Conservation (phyloP, 192 early-diverging fungal species). For the Phycomyces blakesleeanus region DNA sequence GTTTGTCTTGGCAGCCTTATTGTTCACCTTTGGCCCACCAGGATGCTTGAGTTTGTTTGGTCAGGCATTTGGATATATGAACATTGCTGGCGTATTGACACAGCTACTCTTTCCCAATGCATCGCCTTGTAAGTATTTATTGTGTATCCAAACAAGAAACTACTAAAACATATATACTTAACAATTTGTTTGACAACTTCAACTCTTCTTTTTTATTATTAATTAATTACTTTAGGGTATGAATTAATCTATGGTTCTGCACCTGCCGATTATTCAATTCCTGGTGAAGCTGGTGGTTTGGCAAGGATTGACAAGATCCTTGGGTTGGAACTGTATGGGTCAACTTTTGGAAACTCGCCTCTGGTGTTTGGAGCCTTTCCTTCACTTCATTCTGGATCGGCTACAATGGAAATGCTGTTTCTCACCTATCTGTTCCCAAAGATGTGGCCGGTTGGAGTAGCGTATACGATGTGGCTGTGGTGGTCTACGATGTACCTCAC, state of each 20-base stretch:
- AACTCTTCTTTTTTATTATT: too few species aligned
- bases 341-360: slow-evolving; percentile 61
- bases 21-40: slow-evolving; percentile 47
- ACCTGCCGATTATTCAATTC: slow-evolving; percentile 60
- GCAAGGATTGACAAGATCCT: slow-evolving; percentile 63
- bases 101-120: slow-evolving; percentile 62
- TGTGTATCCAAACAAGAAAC: background rate
- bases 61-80: slow-evolving; percentile 61
- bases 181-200: background rate
- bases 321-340: slow-evolving; percentile 54
- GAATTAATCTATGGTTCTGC: slow-evolving; percentile 55
- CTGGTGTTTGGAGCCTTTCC: slow-evolving; percentile 76
- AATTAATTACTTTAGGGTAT: slow-evolving; percentile 48
- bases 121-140: slow-evolving; percentile 56
- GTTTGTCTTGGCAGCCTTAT: slow-evolving; percentile 42
- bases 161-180: background rate
- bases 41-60: slow-evolving; percentile 50
- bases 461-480: slow-evolving; percentile 70
- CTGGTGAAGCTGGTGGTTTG: slow-evolving; percentile 63
- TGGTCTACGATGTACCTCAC: slow-evolving; percentile 72
- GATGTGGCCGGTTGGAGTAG: slow-evolving; percentile 35
- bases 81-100: slow-evolving; percentile 60
- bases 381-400: slow-evolving; percentile 67
- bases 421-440: slow-evolving; percentile 42
- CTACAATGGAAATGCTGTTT: slow-evolving; percentile 59